A percentile compares a stretch with the other conserved stretches of the same genome.
These are phyloP conservation scores for Globisporangium takayamanum DNA, from an alignment of 352 stramenopile genomes.

Conservation along the genomic window DNA sequence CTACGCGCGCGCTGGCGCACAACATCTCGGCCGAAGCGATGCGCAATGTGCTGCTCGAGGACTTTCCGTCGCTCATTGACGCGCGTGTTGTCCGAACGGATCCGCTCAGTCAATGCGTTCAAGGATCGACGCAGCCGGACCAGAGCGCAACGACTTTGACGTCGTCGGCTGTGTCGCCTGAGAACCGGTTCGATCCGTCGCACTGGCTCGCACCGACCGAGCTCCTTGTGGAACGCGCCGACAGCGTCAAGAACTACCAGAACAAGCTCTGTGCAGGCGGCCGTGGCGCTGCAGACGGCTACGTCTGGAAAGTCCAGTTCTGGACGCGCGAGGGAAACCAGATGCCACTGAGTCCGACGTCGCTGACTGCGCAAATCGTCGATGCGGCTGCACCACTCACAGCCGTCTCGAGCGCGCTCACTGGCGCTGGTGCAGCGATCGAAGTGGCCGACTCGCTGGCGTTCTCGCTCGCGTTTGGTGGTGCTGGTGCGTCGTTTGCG, in stretches of 20 bases:
- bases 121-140: constrained; percentile 56
- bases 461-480: constrained; percentile 91
- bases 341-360: constrained; percentile 72
- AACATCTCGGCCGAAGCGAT: constrained; percentile 68
- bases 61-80: constrained; percentile 52
- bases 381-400: constrained; percentile 31
- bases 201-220: constrained; percentile 55
- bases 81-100: constrained; percentile 74
- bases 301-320: constrained; percentile 90
- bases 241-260: constrained; percentile 41
- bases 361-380: constrained; percentile 19
- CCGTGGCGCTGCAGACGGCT: constrained; percentile 63
- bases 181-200: constrained; percentile 31
- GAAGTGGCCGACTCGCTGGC: constrained; percentile 58
- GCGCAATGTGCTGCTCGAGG: constrained; percentile 29
- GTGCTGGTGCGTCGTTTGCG: constrained; percentile 65
- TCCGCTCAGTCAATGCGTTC: constrained; percentile 28
- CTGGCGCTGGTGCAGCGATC: constrained; percentile 43
- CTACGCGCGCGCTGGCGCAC: constrained; percentile 56
- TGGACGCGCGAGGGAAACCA: constrained; percentile 84
- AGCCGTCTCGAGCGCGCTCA: constrained; percentile 32
- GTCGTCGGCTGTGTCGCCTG: constrained; percentile 12
- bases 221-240: constrained; percentile 21
- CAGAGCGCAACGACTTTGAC: constrained; percentile 25
- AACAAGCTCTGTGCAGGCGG: constrained; percentile 84